These are phyloP conservation scores for Fusarium irregulare DNA, from an alignment of 2,329 filamentous ascomycete species.

Conservation along the genomic window DNA sequence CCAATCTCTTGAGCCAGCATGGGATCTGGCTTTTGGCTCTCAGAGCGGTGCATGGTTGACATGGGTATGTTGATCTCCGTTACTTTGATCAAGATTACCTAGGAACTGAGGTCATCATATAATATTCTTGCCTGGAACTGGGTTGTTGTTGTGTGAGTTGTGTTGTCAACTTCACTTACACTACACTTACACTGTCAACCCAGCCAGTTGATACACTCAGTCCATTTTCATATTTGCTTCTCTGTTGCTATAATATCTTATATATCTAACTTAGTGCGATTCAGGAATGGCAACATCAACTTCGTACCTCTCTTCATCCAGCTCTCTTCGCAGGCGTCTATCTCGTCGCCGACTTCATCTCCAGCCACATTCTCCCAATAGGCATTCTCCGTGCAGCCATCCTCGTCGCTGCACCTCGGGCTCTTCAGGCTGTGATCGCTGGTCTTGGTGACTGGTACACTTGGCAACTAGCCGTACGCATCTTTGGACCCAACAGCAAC, in stretches of 20 bases:
- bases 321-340: slow-evolving; percentile 84
- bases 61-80: slow-evolving; percentile 73
- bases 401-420: slow-evolving; percentile 77
- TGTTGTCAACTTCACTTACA: slow-evolving; percentile 19
- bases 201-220: not conserved
- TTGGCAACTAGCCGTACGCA: slow-evolving; percentile 79
- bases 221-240: not conserved
- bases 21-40: slow-evolving; percentile 84
- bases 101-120: not conserved
- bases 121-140: not conserved
- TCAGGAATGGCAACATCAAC: slow-evolving; percentile 90
- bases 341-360: slow-evolving; percentile 67
- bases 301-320: slow-evolving; percentile 94
- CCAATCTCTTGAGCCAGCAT: slow-evolving; percentile 94
- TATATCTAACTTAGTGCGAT: slow-evolving; percentile 25
- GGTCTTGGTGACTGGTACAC: slow-evolving; percentile 86
- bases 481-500: slow-evolving; percentile 75
- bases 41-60: slow-evolving; percentile 89
- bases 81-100: not conserved
- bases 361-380: slow-evolving; percentile 62
- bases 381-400: slow-evolving; percentile 71
- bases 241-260: not conserved
- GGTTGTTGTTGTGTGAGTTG: slow-evolving; percentile 3
- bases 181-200: slow-evolving; percentile 24
- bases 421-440: slow-evolving; percentile 81